Percentiles rank a stretch among this genome's conserved stretches.
Evolutionary conservation across 2,329 filamentous ascomycete species (phyloP).

Genomic region (Trichoderma asperellum): DNA sequence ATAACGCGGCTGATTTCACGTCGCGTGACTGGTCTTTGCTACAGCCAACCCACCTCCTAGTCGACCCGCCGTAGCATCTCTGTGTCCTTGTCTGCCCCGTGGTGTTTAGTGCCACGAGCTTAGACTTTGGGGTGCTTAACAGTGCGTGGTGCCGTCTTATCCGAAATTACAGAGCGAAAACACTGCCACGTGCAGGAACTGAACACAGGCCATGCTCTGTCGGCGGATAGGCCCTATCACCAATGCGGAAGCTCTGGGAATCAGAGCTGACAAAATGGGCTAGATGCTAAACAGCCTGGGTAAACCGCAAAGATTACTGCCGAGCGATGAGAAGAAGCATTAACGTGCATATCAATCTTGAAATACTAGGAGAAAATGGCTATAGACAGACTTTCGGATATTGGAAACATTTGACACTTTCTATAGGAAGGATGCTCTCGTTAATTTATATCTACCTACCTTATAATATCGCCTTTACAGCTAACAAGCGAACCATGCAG

Average conservation of each 20-base stretch:
- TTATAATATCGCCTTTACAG: not conserved
- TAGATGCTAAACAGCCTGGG: conserved; percentile 9
- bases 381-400: not conserved
- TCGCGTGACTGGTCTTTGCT: not conserved
- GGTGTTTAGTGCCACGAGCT: not conserved
- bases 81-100: not conserved
- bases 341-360: not conserved
- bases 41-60: not conserved
- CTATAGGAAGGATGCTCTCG: not conserved
- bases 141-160: conserved; percentile 11
- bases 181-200: conserved; percentile 16
- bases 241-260: conserved; percentile 19
- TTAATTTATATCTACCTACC: not conserved
- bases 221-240: conserved; percentile 6
- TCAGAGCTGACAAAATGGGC: conserved; percentile 16
- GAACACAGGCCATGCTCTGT: not conserved
- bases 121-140: not conserved
- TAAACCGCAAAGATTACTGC: conserved; percentile 6
- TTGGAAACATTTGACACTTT: not conserved
- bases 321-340: not conserved
- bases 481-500: not conserved
- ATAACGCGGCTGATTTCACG: not conserved
- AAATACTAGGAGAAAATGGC: not conserved
- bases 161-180: conserved; percentile 16
- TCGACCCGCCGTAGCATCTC: conserved; percentile 14